Base-by-base conservation (phyloP, 2,329 filamentous ascomycete species). In the Neoascochyta sp. region DNA sequence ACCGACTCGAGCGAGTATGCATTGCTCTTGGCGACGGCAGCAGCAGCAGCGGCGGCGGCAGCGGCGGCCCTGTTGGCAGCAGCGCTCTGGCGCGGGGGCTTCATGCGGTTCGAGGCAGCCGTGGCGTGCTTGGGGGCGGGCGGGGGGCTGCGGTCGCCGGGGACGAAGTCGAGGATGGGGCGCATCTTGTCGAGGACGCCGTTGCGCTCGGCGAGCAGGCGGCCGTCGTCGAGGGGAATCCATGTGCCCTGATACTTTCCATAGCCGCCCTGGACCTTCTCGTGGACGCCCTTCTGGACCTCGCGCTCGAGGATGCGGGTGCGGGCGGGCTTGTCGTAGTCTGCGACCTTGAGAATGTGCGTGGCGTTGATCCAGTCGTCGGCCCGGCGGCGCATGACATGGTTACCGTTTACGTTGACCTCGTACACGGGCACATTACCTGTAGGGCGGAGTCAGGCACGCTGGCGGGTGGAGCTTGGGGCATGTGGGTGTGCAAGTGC, bases 311-410 rank as follows among this genome's bases (percentile, higher is more conserved):
- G 75, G 34, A 98, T 96, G 43, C 92, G 79, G 22, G 92, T 98
- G 59, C 92, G 76, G 9, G 90, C 87, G 3, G 92, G 92, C 65
- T 98, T 98, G 65, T 98, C 92, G 57, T 95, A 95, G 33, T 90
- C 90, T 41, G 92, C 92, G 22, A 93, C 87, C 60, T 98, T 98
- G 27, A 98, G 71, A 38, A 98, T 96, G 60, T 98, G 92, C 31
- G 92, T 98, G n/a, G 92, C 92, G 71, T 98, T 98, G 68, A 98
- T 92, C 88, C 90, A 98, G 65, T 96, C 81, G 64, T 98, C 92
- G 30, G 80, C 77, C 38, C 90, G 81, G 28, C 92, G 80, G 63
- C 92, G 83, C 92, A 98, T 98, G 45, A 96, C 85, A 85, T 95
- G 87, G 59, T 93, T 87, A 46, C 72, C 74, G 19, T 82, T 86